A percentile compares a stretch with the other conserved stretches of the same genome.
Evolutionary conservation across 2,329 filamentous ascomycete species (phyloP).

Genomic region (Neopestalotiopsis sp.): DNA sequence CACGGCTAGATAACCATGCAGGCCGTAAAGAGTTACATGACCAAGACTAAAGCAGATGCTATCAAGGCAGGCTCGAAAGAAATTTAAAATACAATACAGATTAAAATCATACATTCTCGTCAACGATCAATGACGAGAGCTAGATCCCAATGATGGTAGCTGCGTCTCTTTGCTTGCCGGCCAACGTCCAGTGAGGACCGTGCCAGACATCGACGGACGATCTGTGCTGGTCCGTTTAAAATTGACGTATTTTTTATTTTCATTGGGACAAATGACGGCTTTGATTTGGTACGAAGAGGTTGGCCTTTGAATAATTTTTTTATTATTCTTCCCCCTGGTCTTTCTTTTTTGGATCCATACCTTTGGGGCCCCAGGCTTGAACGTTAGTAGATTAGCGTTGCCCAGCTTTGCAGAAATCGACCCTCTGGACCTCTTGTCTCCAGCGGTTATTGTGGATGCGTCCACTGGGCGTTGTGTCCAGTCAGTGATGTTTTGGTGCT

Average conservation of each 20-base stretch:
- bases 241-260: background rate
- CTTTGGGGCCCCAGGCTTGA: background rate
- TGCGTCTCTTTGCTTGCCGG: background rate
- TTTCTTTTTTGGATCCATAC: background rate
- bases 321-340: background rate
- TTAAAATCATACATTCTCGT: background rate
- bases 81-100: background rate
- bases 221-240: slow-evolving; percentile 1
- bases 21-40: background rate
- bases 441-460: background rate
- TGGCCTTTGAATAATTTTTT: background rate
- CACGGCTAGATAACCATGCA: background rate
- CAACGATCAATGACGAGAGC: background rate
- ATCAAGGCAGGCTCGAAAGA: background rate
- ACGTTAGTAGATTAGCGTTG: background rate
- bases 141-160: background rate
- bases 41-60: background rate
- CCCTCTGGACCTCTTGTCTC: background rate
- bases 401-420: slow-evolving; percentile 1
- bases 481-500: background rate
- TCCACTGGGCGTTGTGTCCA: background rate
- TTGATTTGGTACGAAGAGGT: background rate
- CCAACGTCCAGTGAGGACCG: background rate
- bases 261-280: background rate
- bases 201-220: background rate